phyloP scores from a whole-genome alignment of 305 asterid genomes.

The Caryopteris hybrid region DNA sequence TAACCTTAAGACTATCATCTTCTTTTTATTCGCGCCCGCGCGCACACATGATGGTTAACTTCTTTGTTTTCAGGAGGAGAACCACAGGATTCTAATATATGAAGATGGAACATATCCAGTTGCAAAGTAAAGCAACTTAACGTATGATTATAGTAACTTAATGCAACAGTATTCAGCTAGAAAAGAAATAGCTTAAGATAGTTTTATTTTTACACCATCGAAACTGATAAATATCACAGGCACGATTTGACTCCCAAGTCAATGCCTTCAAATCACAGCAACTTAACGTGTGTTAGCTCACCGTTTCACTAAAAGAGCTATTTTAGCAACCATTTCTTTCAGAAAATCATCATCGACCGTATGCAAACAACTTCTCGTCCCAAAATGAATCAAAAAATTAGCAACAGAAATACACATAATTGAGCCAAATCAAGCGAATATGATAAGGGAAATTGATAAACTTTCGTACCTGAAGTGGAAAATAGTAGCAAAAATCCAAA shows the following conservation, averaged over 20 bases:
- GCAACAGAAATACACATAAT: background rate
- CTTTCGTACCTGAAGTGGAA: constrained; percentile 19
- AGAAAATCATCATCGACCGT: background rate
- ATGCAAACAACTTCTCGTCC: background rate
- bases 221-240: background rate
- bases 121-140: no score
- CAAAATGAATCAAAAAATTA: background rate
- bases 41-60: no score
- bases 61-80: background rate
- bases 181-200: no score
- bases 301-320: background rate
- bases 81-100: background rate
- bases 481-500: background rate
- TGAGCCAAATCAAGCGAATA: background rate
- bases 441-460: background rate
- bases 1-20: no score
- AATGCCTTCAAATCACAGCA: constrained; percentile 7
- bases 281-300: background rate
- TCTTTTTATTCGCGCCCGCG: background rate
- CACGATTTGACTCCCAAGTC: background rate
- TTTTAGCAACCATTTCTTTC: background rate
- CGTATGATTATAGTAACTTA: no score
- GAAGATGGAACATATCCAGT: background rate
- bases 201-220: no score
- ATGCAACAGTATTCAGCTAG: background rate